A percentile compares a stretch with the other conserved stretches of the same genome.
phyloP scores from a whole-genome alignment of 2,329 filamentous ascomycete genomes.

The Trematosphaeria pertusa region DNA sequence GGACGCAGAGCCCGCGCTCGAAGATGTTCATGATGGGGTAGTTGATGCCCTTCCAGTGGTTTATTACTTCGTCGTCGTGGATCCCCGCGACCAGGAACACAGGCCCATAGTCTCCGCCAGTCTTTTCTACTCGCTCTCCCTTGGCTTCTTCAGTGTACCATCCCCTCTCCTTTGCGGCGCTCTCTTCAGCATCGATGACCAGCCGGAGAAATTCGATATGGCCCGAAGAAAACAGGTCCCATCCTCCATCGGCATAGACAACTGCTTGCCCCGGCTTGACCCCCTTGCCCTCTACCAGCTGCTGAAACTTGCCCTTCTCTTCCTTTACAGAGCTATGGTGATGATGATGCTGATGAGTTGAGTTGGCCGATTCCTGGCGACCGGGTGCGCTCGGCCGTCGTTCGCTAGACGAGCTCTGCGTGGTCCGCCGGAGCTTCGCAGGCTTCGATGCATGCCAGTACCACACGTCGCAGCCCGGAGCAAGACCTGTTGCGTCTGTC shows the following conservation, averaged over 20 bases:
- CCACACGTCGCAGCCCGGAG: constrained; percentile 84
- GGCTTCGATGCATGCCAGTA: constrained; percentile 71
- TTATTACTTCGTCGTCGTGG: constrained; percentile 94
- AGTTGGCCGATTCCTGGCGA: constrained; percentile 47
- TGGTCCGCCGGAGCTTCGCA: constrained; percentile 44
- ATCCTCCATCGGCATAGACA: constrained; percentile 95
- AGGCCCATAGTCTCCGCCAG: constrained; percentile 77
- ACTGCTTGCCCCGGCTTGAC: constrained; percentile 81
- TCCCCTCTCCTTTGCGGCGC: constrained; percentile 69
- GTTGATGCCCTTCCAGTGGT: constrained; percentile 95
- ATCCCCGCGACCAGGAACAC: constrained; percentile 91
- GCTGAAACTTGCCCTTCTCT: constrained; percentile 70
- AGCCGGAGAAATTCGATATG: constrained; percentile 92
- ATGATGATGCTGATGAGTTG: constrained; percentile 17
- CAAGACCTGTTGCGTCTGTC: constrained; percentile 80
- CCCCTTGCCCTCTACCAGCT: constrained; percentile 73
- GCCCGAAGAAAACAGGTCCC: constrained; percentile 94
- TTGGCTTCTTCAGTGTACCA: constrained; percentile 76
- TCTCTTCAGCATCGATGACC: constrained; percentile 76
- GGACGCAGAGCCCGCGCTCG: constrained; percentile 90
- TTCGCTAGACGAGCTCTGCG: constrained; percentile 12
- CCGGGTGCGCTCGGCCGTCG: constrained; percentile 27
- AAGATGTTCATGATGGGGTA: constrained; percentile 99
- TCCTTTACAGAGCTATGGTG: constrained; percentile 50
- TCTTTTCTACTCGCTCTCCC: constrained; percentile 66